A percentile compares a stretch with the other conserved stretches of the same genome.
Conservation (phyloP, 1,284 basidiomycete genomes). For the Tilletiaria anomala region DNA sequence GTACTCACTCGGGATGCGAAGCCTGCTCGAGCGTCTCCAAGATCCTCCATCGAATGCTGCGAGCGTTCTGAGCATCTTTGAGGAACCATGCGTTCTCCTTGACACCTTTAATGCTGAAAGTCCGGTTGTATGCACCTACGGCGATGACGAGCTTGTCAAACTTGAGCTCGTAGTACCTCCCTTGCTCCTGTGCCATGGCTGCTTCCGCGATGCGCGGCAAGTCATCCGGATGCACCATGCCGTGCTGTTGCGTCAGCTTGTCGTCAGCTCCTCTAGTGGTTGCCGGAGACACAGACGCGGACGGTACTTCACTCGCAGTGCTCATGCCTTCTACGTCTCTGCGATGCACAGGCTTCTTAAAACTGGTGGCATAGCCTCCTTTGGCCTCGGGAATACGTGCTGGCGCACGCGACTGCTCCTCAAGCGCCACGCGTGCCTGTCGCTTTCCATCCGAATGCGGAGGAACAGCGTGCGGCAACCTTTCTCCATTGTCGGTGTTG, state of each 20-base stretch:
- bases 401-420: too few species aligned
- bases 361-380: too few species aligned
- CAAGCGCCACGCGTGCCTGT: background rate
- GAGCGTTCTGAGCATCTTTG: conserved; percentile 66
- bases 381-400: too few species aligned
- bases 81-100: conserved; percentile 42
- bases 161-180: conserved; percentile 7
- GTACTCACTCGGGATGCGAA: conserved; percentile 54
- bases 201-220: too few species aligned
- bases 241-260: too few species aligned
- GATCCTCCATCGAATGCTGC: conserved; percentile 60
- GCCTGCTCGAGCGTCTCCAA: conserved; percentile 69
- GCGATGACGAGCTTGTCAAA: conserved; percentile 66
- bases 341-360: too few species aligned
- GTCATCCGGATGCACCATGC: too few species aligned
- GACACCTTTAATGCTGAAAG: conserved; percentile 45
- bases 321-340: too few species aligned
- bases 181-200: background rate
- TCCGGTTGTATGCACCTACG: conserved; percentile 70
- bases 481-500: background rate
- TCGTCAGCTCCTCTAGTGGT: too few species aligned
- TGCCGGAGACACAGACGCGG: too few species aligned
- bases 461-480: background rate
- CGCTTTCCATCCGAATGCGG: background rate
- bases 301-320: too few species aligned